Evolutionary conservation across 768 basidiomycete genomes (phyloP).

Genomic region (Mycena leptocephala): DNA sequence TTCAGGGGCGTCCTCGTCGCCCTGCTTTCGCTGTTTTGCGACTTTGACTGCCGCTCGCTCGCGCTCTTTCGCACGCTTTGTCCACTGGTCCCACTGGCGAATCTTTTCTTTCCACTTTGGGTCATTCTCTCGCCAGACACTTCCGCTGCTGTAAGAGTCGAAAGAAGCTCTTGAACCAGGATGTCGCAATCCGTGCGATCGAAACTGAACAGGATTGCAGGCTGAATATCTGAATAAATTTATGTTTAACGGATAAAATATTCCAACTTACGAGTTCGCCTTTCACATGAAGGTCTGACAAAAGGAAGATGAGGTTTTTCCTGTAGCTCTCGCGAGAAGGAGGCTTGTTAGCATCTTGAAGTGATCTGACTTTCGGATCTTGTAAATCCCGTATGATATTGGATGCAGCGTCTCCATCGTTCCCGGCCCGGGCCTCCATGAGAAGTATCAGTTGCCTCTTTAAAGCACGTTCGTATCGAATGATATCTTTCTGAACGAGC

Average conservation of each 20-base stretch:
- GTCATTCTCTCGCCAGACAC: conserved; percentile 62
- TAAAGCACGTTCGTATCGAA: conserved; percentile 70
- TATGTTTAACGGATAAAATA: not conserved
- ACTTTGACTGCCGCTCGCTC: conserved; percentile 59
- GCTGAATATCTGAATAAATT: conserved; percentile 51
- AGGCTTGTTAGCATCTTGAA: conserved; percentile 43
- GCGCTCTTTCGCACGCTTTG: conserved; percentile 62
- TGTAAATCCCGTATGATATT: conserved; percentile 58
- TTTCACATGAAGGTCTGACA: conserved; percentile 70
- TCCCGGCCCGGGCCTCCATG: conserved; percentile 54
- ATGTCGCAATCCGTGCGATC: conserved; percentile 73
- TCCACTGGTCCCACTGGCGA: conserved; percentile 67
- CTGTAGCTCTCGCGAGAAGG: conserved; percentile 53
- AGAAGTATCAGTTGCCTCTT: conserved; percentile 61
- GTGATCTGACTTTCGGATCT: conserved; percentile 47
- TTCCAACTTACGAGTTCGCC: conserved; percentile 67
- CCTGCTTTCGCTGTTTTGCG: conserved; percentile 58
- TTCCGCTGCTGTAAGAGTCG: conserved; percentile 61
- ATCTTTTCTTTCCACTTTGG: conserved; percentile 68
- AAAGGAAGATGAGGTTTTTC: conserved; percentile 64
- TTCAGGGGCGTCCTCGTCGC: conserved; percentile 42
- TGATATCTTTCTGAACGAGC: conserved; percentile 71
- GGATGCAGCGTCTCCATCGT: conserved; percentile 49
- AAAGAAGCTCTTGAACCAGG: conserved; percentile 60
- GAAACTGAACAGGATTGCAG: conserved; percentile 80